Base-by-base conservation (phyloP, 805 yeast species). In the Teunomyces lycoperdinae region DNA sequence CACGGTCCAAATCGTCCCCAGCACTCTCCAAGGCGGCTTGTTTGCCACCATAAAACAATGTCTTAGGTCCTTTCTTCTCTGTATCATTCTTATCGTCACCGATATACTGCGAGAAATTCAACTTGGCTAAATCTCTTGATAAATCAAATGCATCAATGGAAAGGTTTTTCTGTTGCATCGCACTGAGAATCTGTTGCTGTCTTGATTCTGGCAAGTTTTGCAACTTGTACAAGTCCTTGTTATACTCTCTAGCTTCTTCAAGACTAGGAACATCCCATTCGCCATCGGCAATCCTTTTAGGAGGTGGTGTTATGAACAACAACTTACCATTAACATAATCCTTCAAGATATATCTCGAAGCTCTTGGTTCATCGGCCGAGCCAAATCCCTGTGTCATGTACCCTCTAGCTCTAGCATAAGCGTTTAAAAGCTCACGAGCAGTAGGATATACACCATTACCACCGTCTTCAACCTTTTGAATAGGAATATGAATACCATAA, bases 321-420 rank as follows among this genome's bases (percentile, higher is more conserved):
- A 94, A 73, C 65, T 89, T 91, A 54, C 98, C 99, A 65, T 81
- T 88, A 26, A 95, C 97, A 58, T 90, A 94, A 67, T 94, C 99
- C 68, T 94, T 94, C 63, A 94, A 77, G 46, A 94, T 81, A 57
- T 88, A 87, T 65, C 99, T 79, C 36, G 97, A 84, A 10, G 99
- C 96, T 67, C 99, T 80, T 38, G 96, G 83, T 65, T 90, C 95
- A 73, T 94, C 99, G 2, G 99, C 98, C 56, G 89, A 82, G 62
- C 98, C 98, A 62, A 88, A 91, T 62, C 96, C 96, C 66, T 95
- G 97, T 0, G 97, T 87, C 95, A 89, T 91, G 65, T 82, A 94
- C 58, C 99, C 99, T 70, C 99, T 82, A 3, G 97, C 94, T 70
- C 95, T 80, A 5, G 97, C 98, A 63, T 94, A 94, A 0, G 98